A percentile compares a stretch with the other conserved stretches of the same genome.
phyloP scores from a whole-genome alignment of 2,329 filamentous ascomycete species.

The Cladophialophora yegresii region DNA sequence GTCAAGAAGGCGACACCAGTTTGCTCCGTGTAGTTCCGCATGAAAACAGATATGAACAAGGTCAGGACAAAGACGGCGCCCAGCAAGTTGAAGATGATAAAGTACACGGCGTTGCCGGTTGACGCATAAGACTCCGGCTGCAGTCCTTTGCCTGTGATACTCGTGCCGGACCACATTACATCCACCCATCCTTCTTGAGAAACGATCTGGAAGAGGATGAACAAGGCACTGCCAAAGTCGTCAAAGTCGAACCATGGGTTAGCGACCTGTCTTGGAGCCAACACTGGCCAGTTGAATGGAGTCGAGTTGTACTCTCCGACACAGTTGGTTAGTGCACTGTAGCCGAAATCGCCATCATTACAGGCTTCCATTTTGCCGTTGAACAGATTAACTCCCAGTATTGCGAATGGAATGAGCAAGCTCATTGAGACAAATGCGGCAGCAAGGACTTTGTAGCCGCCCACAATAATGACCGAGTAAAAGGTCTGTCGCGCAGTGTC shows the following conservation, averaged over 20 bases:
- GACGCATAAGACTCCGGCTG: constrained; percentile 71
- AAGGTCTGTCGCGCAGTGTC: constrained; percentile 95
- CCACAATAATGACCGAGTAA: constrained; percentile 91
- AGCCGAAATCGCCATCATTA: constrained; percentile 65
- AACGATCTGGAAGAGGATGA: constrained; percentile 97
- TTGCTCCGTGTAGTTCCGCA: constrained; percentile 99
- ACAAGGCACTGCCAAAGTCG: constrained; percentile 87
- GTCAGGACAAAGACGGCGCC: constrained; percentile 96
- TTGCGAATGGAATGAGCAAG: constrained; percentile 91
- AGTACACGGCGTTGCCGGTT: constrained; percentile 88
- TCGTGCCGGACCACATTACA: constrained; percentile 81
- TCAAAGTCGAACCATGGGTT: constrained; percentile 93
- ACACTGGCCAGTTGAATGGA: constrained; percentile 80
- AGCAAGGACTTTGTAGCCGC: constrained; percentile 90
- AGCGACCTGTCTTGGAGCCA: constrained; percentile 75
- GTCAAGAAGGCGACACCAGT: constrained; percentile 96
- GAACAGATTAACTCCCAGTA: constrained; percentile 93
- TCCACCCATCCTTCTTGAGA: constrained; percentile 98
- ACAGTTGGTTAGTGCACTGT: constrained; percentile 64
- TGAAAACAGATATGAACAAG: constrained; percentile 97
- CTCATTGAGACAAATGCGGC: constrained; percentile 93
- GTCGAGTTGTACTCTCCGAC: constrained; percentile 77
- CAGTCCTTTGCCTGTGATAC: constrained; percentile 72
- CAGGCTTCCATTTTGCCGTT: constrained; percentile 76
- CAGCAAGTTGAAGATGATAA: constrained; percentile 93